phyloP scores from a whole-genome alignment of 129 eudicot species.

The Chrysanthemum makinoi region DNA sequence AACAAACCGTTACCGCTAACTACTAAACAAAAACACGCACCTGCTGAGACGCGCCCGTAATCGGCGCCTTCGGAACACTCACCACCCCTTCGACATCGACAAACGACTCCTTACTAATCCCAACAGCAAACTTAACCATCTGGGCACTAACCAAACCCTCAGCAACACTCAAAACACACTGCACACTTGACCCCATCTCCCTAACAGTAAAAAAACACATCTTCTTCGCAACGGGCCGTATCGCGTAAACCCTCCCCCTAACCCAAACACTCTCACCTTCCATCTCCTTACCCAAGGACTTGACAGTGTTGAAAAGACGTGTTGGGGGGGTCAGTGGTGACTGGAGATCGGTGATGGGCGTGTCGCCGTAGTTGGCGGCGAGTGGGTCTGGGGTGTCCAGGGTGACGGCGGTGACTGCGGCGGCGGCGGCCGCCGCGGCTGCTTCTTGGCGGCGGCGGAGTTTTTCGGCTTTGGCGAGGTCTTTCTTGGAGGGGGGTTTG shows the following conservation, averaged over 20 bases:
- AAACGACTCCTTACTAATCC: constrained; percentile 58
- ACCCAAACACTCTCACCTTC: constrained; percentile 53
- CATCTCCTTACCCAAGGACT: constrained; percentile 28
- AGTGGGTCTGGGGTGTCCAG: constrained; percentile 56
- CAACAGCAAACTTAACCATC: constrained; percentile 67
- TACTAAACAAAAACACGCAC: constrained; percentile 18
- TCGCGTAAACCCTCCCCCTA: constrained; percentile 64
- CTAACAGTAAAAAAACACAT: constrained; percentile 80
- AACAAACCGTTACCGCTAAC: too few species aligned
- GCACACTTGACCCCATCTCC: constrained; percentile 64
- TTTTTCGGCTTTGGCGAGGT: constrained; percentile 60
- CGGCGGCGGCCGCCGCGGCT: constrained; percentile 73
- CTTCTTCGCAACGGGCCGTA: constrained; percentile 86
- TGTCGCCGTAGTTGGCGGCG: constrained; percentile 66
- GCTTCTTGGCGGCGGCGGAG: constrained; percentile 66
- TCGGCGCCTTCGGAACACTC: constrained; percentile 49
- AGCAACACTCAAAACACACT: constrained; percentile 73
- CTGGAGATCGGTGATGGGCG: constrained; percentile 50
- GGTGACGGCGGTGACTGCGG: constrained; percentile 43
- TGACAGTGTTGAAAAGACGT: constrained; percentile 55
- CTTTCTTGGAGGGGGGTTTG: constrained; percentile 78
- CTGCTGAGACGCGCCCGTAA: constrained; percentile 88
- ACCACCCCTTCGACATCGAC: constrained; percentile 66
- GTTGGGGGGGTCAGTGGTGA: constrained; percentile 43
- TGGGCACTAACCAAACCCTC: constrained; percentile 59